These are phyloP conservation scores for Pseudogymnoascus sp. DNA, from an alignment of 2,329 filamentous ascomycete species.

Conservation along the genomic window DNA sequence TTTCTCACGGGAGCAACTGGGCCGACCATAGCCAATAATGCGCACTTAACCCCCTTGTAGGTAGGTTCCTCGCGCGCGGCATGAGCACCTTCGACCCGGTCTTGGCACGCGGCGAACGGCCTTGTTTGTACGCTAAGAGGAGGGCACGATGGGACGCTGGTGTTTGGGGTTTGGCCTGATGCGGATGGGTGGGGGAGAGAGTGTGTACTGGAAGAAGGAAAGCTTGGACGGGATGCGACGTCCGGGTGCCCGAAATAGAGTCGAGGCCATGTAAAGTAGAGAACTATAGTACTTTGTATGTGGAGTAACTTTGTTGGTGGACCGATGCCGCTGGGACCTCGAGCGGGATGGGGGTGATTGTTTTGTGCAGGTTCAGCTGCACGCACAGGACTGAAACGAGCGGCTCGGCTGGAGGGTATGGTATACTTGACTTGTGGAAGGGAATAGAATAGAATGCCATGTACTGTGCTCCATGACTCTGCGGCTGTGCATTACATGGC, in stretches of 20 bases:
- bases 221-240: background rate
- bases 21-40: background rate
- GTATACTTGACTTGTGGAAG: background rate
- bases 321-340: background rate
- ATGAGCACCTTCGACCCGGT: background rate
- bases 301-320: background rate
- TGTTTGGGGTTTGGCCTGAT: constrained; percentile 1
- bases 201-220: background rate
- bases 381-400: background rate
- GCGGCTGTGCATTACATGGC: background rate
- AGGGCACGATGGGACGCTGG: constrained; percentile 3
- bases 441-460: background rate
- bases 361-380: background rate
- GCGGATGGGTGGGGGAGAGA: background rate
- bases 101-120: background rate
- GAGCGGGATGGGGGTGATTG: background rate
- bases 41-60: background rate
- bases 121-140: background rate
- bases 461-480: background rate
- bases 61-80: background rate
- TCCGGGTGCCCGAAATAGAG: constrained; percentile 2
- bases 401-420: background rate
- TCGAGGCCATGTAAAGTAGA: background rate
- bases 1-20: background rate
- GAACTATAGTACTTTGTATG: background rate